Percentiles rank a stretch among this genome's conserved stretches.
These are phyloP conservation scores for Camelina laxa DNA, from an alignment of 345 rosid genomes.

Conservation along the genomic window DNA sequence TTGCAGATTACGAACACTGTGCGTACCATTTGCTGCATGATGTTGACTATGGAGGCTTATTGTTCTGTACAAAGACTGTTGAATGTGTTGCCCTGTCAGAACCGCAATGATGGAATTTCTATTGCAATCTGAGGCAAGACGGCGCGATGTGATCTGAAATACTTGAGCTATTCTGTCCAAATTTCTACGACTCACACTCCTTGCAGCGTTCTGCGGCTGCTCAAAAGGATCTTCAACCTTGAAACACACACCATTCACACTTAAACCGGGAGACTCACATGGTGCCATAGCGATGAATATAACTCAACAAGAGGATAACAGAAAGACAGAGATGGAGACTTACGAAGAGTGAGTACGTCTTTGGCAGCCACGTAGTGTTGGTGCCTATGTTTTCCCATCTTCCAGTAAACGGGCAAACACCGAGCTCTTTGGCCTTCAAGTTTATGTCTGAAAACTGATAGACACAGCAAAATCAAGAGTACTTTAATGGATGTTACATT, in stretches of 20 bases:
- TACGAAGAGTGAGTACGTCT: constrained; percentile 75
- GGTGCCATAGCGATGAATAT: not conserved
- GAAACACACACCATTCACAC: constrained; percentile 29
- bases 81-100: constrained; percentile 51
- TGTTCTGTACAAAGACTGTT: constrained; percentile 36
- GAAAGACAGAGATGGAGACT: constrained; percentile 31
- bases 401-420: constrained; percentile 81
- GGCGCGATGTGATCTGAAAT: constrained; percentile 50
- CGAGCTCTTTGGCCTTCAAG: constrained; percentile 57
- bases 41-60: constrained; percentile 30
- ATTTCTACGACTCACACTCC: constrained; percentile 61
- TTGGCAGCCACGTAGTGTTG: constrained; percentile 82
- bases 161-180: constrained; percentile 61
- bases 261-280: constrained; percentile 1
- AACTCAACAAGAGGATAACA: not conserved
- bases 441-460: constrained; percentile 65
- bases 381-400: constrained; percentile 64
- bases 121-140: constrained; percentile 48
- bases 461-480: not conserved
- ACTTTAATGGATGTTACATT: not conserved
- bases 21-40: constrained; percentile 31
- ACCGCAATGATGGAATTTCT: constrained; percentile 42
- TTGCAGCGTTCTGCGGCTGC: constrained; percentile 82
- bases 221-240: constrained; percentile 97
- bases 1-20: constrained; percentile 15